These are phyloP conservation scores for Deinandra increscens DNA, from an alignment of 129 eudicot genomes.

Conservation along the genomic window DNA sequence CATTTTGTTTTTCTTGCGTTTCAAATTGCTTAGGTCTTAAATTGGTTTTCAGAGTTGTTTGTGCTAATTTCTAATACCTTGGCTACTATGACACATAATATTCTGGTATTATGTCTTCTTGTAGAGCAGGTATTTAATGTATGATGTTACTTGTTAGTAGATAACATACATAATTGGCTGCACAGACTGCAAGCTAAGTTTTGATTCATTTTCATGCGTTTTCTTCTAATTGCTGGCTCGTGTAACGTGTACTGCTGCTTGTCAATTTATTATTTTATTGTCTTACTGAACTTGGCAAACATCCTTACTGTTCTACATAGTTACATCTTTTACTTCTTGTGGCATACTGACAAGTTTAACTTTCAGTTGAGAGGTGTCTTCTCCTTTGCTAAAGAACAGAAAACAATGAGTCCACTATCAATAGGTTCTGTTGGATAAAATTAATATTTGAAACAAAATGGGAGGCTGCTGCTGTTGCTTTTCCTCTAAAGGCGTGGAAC, in stretches of 20 bases:
- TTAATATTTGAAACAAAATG: slow-evolving; percentile 39
- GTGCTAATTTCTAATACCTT: background rate
- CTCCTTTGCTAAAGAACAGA: slow-evolving; percentile 28
- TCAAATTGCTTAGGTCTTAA: background rate
- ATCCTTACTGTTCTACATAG: background rate
- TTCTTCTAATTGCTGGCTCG: background rate
- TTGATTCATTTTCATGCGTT: background rate
- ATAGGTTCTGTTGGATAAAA: slow-evolving; percentile 45
- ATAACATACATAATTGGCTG: background rate
- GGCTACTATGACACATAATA: background rate
- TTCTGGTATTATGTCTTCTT: background rate
- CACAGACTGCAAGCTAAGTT: background rate
- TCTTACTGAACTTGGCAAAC: background rate
- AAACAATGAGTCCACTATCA: slow-evolving; percentile 42
- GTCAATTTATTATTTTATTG: background rate
- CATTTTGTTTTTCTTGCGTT: background rate
- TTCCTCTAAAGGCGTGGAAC: slow-evolving; percentile 60
- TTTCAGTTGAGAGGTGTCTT: slow-evolving; percentile 33
- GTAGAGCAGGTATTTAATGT: slow-evolving; percentile 3
- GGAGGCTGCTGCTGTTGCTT: slow-evolving; percentile 91
- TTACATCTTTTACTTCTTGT: slow-evolving; percentile 13
- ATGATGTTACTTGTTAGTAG: background rate
- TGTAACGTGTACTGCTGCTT: background rate
- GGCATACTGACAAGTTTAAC: background rate
- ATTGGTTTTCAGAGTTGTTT: background rate